Evolutionary conservation across 1,139 yeast species (phyloP).

Genomic region (Blastobotrys raffinosifermentans): DNA sequence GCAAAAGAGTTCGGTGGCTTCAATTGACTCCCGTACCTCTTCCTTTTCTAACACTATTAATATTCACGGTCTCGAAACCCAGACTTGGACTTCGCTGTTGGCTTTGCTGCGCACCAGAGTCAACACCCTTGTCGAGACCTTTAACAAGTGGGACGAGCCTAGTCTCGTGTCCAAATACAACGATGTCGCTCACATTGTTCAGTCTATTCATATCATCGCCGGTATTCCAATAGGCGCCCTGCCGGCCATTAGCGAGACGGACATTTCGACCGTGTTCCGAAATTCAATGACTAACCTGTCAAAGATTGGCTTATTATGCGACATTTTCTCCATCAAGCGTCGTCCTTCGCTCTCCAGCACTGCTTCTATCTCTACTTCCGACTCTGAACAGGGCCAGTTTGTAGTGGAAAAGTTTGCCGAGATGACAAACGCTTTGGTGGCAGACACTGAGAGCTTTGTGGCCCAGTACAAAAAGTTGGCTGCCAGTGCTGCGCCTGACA

Average conservation of each 20-base stretch:
- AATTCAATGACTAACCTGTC: conserved; percentile 23
- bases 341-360: conserved; percentile 11
- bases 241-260: conserved; percentile 22
- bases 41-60: conserved; percentile 9
- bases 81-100: conserved; percentile 17
- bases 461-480: conserved; percentile 9
- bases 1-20: conserved; percentile 3
- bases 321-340: conserved; percentile 16
- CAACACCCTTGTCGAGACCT: conserved; percentile 12
- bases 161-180: conserved; percentile 15
- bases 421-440: conserved; percentile 9
- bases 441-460: conserved; percentile 10
- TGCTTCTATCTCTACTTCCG: background rate
- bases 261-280: conserved; percentile 22
- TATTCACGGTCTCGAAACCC: conserved; percentile 8
- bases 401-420: conserved; percentile 9
- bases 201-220: conserved; percentile 22
- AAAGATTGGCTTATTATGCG: conserved; percentile 21
- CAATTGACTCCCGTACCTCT: conserved; percentile 11
- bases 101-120: conserved; percentile 11
- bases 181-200: conserved; percentile 21
- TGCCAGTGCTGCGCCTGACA: background rate
- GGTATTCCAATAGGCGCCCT: conserved; percentile 28
- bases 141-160: conserved; percentile 14
- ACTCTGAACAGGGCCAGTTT: background rate